Base-by-base conservation (phyloP, 139 green algal genomes). In the Dunaliella sp. region DNA sequence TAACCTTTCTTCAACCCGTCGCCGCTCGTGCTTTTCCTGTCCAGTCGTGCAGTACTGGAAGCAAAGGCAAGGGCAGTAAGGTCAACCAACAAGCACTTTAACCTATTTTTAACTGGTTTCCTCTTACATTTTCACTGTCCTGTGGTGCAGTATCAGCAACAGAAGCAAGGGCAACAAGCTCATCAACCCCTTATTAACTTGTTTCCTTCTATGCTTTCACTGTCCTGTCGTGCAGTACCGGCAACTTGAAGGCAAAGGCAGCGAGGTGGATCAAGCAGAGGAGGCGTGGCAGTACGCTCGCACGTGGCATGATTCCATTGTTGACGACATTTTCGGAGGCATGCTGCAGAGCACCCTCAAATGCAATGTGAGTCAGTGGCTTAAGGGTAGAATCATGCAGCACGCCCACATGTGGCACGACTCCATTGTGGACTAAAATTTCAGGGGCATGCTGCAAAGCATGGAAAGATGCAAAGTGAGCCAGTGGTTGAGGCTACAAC, bases 241-340 rank as follows among this genome's bases (percentile, higher is more conserved):
- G 48, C 91, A 96, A 91, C 91, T 96, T 80, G 83, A 79, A 35
- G 84, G 90, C 36, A 90, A 93, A 80, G 92, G 93, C 78, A 88
- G 72, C 34, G 90, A 93, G 80, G 91, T 81, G 72, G 84, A 91
- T 37, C 94, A 97, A 86, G 95, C 95, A 1, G 87, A 84, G 0
- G 93, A 93, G 86, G 93, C 91, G 0, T 90, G 80, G 86, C 36
- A 84, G 34, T 95, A 95, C 87, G 91, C 92, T 2, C 89, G 88
- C 37, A 77, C 83, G 30, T 94, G 95, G 89, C 87, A 92, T 87
- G 89, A 94, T 87, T 93, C 89, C n/a, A 35, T 92, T 28, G 92
- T 97, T 12, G 93, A 97, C 36, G 92, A 95, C 73, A 89, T 95
- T 36, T 97, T 97, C 84, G 92, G 93, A 25, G 94, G 95, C n/a